A percentile compares a stretch with the other conserved stretches of the same genome.
Conservation (phyloP, 2,329 filamentous ascomycete species). For the Chaetomium olivaceum region DNA sequence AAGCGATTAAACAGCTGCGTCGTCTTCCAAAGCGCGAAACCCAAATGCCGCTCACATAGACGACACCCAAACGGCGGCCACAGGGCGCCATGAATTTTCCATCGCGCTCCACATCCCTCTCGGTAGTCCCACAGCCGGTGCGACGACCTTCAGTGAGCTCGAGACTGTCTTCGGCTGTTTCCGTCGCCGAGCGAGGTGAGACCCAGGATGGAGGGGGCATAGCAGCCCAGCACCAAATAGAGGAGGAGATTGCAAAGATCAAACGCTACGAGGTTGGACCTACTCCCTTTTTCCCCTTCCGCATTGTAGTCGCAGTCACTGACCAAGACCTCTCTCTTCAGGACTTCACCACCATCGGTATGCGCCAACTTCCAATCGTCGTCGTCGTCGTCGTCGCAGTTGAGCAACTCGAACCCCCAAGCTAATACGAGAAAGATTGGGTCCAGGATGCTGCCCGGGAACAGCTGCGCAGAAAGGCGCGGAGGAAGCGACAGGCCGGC, state of each 20-base stretch:
- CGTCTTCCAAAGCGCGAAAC: background rate
- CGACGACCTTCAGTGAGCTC: slow-evolving; percentile 61
- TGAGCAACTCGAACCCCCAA: slow-evolving; percentile 18
- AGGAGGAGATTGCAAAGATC: slow-evolving; percentile 95
- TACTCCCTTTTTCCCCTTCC: background rate
- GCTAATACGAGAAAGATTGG: slow-evolving; percentile 69
- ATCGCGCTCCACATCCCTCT: slow-evolving; percentile 56
- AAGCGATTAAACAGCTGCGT: background rate
- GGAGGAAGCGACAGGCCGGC: slow-evolving; percentile 69
- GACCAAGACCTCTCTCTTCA: slow-evolving; percentile 34
- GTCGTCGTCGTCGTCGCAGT: no score
- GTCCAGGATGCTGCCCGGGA: slow-evolving; percentile 95
- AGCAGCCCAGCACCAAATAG: slow-evolving; percentile 68
- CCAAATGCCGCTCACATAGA: slow-evolving; percentile 38
- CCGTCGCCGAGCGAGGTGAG: slow-evolving; percentile 64
- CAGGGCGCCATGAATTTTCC: slow-evolving; percentile 49
- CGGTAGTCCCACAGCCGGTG: slow-evolving; percentile 39
- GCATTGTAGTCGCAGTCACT: slow-evolving; percentile 12
- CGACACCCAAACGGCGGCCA: slow-evolving; percentile 31
- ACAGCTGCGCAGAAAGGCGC: slow-evolving; percentile 75
- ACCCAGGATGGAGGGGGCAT: slow-evolving; percentile 53
- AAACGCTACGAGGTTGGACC: slow-evolving; percentile 80
- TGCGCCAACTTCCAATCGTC: slow-evolving; percentile 21
- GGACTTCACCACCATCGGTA: slow-evolving; percentile 93
- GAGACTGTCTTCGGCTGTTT: slow-evolving; percentile 68